Base-by-base conservation (phyloP, 2,329 filamentous ascomycete species). In the Xylaria sp. region DNA sequence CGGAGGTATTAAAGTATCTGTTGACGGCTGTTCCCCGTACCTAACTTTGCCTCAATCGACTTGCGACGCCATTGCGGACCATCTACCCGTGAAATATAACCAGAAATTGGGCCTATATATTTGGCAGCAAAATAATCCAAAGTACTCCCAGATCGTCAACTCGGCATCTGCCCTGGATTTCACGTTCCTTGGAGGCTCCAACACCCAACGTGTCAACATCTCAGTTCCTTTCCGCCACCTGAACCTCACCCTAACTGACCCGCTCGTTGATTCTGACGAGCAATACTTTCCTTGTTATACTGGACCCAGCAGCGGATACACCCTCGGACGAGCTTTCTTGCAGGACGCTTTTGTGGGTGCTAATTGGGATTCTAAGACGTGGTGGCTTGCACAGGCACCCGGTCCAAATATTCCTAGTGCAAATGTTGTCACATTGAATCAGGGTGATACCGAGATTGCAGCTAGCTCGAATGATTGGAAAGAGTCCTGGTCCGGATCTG, bases 281-380 rank as follows among this genome's bases (percentile, higher is more conserved):
- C 79, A 76, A 44, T 84, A 84, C 71, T 84, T 85, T 65, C 84
- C 82, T 0, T 85, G 83, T 67, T 76, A 77, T 23, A 76, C 77
- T 0, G 76, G 75, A 10, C 59, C 69, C 5, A 70, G 69, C 2
- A 60, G 68, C 0, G 25, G 53, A 5, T 81, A 80, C 67, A 75
- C 74, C 2, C 79, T 85, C 1, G 84, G 84, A 0, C 79, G 82
- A 21, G 81, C 82, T 0, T 85, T 84, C 68, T 75, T 85, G 1
- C 84, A 85, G 69, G 83, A 83, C 32, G 82, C 83, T 3, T 85
- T 85, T 51, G 64, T 84, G 0, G 82, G 79, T 3, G 80, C 78
- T 6, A 81, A 83, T 68, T 83, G 80, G 78, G 74, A 76, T 21
- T 48, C 70, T 0, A 75, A 76, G 25, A 77, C 71, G 18, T 78